phyloP scores from a whole-genome alignment of 129 eudicot genomes.

The Erigeron canadensis region DNA sequence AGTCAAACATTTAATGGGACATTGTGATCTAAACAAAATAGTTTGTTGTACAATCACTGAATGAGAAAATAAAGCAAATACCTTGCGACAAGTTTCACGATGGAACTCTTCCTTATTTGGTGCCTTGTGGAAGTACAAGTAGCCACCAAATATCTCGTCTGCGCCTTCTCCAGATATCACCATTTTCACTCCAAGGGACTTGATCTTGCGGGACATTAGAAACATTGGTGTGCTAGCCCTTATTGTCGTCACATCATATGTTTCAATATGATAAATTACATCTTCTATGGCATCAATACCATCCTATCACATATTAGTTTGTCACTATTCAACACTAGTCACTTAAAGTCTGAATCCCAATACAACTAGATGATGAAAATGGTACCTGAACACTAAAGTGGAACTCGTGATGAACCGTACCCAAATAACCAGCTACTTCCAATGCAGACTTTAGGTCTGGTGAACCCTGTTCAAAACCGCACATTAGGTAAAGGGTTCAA shows the following conservation, averaged over 20 bases:
- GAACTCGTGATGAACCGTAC: slow-evolving; percentile 80
- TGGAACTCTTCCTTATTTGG: slow-evolving; percentile 64
- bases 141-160: slow-evolving; percentile 7
- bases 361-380: too few relatives aligned
- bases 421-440: slow-evolving; percentile 70
- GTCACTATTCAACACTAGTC: too few relatives aligned
- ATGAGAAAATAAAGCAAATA: neutral
- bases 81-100: slow-evolving; percentile 45
- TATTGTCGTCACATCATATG: slow-evolving; percentile 31
- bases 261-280: slow-evolving; percentile 73
- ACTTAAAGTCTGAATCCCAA: too few relatives aligned
- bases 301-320: neutral
- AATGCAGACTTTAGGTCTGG: slow-evolving; percentile 29
- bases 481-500: neutral
- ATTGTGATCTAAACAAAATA: neutral
- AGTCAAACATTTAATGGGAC: too few relatives aligned
- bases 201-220: slow-evolving; percentile 46
- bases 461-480: slow-evolving; percentile 9
- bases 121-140: slow-evolving; percentile 74
- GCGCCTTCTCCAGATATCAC: neutral
- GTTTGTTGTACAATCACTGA: neutral
- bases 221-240: slow-evolving; percentile 48
- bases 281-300: slow-evolving; percentile 53
- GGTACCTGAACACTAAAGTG: slow-evolving; percentile 71
- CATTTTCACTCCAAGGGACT: neutral